phyloP scores from a whole-genome alignment of 2,329 filamentous ascomycete genomes.

The Fusarium udum region DNA sequence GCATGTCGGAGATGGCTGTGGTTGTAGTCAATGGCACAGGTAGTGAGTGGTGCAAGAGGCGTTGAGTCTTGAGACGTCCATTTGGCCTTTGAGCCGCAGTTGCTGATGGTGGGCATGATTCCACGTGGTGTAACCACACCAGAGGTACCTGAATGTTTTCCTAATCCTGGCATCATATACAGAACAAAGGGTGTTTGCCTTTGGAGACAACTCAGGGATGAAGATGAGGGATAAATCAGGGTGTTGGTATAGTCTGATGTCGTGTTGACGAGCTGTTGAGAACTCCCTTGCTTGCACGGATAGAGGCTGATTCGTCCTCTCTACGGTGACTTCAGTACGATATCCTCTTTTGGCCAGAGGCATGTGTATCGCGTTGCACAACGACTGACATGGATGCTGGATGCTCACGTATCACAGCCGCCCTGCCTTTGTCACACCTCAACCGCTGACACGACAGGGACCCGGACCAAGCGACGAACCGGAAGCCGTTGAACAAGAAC shows the following conservation, averaged over 20 bases:
- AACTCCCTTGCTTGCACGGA: neutral
- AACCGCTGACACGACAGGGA: constrained; percentile 21
- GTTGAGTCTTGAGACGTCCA: constrained; percentile 19
- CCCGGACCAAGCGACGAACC: constrained; percentile 28
- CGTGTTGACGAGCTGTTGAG: constrained; percentile 7
- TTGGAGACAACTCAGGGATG: neutral
- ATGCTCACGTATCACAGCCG: constrained; percentile 23
- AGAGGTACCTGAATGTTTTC: constrained; percentile 6
- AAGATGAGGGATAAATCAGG: constrained; percentile 2
- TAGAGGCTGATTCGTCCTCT: constrained; percentile 14
- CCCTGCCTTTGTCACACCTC: constrained; percentile 25
- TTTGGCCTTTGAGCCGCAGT: constrained; percentile 36
- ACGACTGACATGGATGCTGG: constrained; percentile 15
- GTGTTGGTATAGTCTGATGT: constrained; percentile 9
- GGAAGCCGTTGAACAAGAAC: constrained; percentile 6
- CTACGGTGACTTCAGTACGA: neutral
- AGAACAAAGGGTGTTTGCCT: neutral
- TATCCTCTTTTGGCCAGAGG: constrained; percentile 8
- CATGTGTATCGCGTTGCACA: constrained; percentile 30
- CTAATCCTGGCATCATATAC: constrained; percentile 12
- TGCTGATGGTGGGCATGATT: constrained; percentile 27
- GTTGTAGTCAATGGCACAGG: constrained; percentile 15
- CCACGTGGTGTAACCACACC: constrained; percentile 43
- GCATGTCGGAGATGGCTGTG: constrained; percentile 13
- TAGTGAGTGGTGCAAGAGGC: constrained; percentile 11